Evolutionary conservation across 257 asterid genomes (phyloP).

Genomic region (Nicotiana paniculata): DNA sequence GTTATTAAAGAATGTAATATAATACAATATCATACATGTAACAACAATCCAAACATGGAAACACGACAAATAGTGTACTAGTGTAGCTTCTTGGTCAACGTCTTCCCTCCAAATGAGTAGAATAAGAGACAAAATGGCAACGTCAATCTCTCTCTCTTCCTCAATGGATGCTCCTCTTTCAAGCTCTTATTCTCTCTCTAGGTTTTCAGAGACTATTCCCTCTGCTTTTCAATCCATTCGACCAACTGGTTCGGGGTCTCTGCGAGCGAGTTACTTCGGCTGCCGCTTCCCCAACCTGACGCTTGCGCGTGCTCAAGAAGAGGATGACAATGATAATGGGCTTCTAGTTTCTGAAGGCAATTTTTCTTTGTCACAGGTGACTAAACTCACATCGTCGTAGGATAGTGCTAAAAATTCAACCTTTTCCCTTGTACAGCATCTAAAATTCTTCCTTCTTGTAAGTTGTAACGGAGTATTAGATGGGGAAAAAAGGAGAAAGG

Average conservation of each 20-base stretch:
- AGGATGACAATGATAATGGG: constrained; percentile 29
- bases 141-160: constrained; percentile 26
- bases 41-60: too few species aligned
- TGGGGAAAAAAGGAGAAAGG: too few species aligned
- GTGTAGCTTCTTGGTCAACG: too few species aligned
- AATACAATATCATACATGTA: too few species aligned
- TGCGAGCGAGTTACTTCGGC: constrained; percentile 14
- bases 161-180: constrained; percentile 64
- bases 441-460: not conserved
- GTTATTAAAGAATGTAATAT: too few species aligned
- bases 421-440: not conserved
- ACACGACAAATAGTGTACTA: too few species aligned
- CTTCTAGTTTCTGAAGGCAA: constrained; percentile 31
- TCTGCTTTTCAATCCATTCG: constrained; percentile 11
- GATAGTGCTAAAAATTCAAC: too few species aligned
- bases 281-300: constrained; percentile 24
- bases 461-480: too few species aligned
- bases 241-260: not conserved
- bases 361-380: constrained; percentile 36
- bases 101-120: too few species aligned
- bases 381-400: not conserved
- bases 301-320: constrained; percentile 23
- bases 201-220: constrained; percentile 21
- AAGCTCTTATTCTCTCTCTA: constrained; percentile 28
- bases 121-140: constrained; percentile 2